A percentile compares a stretch with the other conserved stretches of the same genome.
These are phyloP conservation scores for Monotropa hypopitys DNA, from an alignment of 179 eudicot species.

Conservation along the genomic window DNA sequence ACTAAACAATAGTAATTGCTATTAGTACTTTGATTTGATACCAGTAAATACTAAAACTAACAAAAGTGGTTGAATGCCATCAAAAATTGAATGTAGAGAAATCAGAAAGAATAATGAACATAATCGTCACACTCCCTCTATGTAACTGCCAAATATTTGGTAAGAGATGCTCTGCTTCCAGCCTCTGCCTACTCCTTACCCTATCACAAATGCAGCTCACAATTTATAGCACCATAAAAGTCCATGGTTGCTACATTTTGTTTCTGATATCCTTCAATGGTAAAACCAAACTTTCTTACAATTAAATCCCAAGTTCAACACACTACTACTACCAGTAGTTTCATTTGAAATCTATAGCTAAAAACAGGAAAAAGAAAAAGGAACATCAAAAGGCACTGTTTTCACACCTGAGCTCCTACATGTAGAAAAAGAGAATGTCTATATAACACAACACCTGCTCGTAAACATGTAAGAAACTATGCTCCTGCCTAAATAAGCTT, in stretches of 20 bases:
- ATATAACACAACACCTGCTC: conserved; percentile 3
- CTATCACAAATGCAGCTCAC: no score
- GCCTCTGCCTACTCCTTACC: no score
- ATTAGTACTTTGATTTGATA: no score
- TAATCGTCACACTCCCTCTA: no score
- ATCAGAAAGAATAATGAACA: neutral
- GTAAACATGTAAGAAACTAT: conserved; percentile 18
- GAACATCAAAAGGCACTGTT: neutral
- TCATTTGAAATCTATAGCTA: neutral
- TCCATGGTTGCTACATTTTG: no score
- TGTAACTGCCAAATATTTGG: no score
- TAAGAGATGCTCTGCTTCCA: no score
- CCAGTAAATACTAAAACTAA: neutral
- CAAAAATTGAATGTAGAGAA: neutral
- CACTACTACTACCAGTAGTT: neutral
- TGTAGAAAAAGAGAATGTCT: neutral
- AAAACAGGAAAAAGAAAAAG: neutral
- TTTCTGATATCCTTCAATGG: no score
- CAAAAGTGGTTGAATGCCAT: neutral
- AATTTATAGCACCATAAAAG: no score
- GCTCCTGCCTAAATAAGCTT: conserved; percentile 56
- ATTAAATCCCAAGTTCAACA: no score
- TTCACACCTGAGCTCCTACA: neutral
- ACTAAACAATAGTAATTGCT: no score
- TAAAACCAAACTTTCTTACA: no score